These are phyloP conservation scores for Macrolepiota albuminosa DNA, from an alignment of 768 basidiomycete genomes.

Conservation along the genomic window DNA sequence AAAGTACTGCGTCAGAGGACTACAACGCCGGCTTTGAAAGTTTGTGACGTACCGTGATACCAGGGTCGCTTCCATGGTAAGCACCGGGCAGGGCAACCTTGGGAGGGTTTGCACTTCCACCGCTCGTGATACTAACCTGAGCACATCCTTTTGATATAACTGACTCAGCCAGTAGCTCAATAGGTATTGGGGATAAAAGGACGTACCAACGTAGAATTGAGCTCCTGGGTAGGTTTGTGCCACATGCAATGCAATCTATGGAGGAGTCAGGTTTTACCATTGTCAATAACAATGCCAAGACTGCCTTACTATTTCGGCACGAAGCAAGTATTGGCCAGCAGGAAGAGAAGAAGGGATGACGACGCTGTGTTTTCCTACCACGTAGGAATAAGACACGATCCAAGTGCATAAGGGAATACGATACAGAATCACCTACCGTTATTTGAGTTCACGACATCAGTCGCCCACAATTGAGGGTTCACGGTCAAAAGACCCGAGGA, in stretches of 20 bases:
- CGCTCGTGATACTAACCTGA: constrained; percentile 41
- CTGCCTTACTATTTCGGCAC: constrained; percentile 39
- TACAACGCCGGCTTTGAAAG: background rate
- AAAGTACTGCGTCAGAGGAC: background rate
- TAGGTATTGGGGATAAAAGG: background rate
- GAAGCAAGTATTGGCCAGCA: constrained; percentile 46
- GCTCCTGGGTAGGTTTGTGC: constrained; percentile 43
- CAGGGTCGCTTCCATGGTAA: constrained; percentile 43
- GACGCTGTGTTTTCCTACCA: constrained; percentile 28
- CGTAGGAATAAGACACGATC: background rate
- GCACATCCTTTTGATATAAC: constrained; percentile 33
- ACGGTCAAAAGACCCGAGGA: constrained; percentile 40
- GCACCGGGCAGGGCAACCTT: constrained; percentile 45
- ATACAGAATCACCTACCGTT: constrained; percentile 21
- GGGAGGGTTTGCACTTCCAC: constrained; percentile 42
- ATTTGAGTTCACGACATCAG: constrained; percentile 45
- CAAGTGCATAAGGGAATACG: background rate
- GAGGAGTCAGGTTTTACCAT: background rate
- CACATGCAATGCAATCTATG: constrained; percentile 31
- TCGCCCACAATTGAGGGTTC: constrained; percentile 35
- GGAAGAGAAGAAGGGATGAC: constrained; percentile 42
- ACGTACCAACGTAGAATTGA: constrained; percentile 42
- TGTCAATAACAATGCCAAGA: background rate
- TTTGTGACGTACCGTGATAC: constrained; percentile 35
- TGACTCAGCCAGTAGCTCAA: background rate